Base-by-base conservation (phyloP, 2,329 filamentous ascomycete genomes). In the Domatiomyces catenatus region DNA sequence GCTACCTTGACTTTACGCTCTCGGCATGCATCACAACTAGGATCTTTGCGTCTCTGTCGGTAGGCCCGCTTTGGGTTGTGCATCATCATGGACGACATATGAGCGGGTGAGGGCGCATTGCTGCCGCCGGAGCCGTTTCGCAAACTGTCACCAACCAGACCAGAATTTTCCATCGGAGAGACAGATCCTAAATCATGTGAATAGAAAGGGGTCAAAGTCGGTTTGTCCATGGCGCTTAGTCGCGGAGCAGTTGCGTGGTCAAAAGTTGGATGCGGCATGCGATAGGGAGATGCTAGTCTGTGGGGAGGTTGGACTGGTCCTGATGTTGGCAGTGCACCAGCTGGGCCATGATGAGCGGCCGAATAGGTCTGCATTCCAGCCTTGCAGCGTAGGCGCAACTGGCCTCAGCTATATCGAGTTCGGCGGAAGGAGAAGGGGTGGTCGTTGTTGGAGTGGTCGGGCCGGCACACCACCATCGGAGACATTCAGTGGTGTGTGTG, bases 1-100 rank as follows among this genome's bases (percentile, higher is more conserved):
- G 12, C 32, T 64, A 77, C 75, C 69, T 82, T 82, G 57, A 82
- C 79, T 68, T 83, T 83, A 46, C 79, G 75, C 63, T 98, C 92
- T 53, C 92, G 79, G 65, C 92, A 98, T 48, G 92, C 92, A 71
- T 98, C 92, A 66, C 92, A 98, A 63, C 88, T 96, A 1, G 92
- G 92, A 61, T 98, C 92, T 64, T 98, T 98, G 59, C 92, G 79
- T 58, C 92, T 76, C 66, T 98, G 92, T 20, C 92, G 81, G 70
- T 96, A 98, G 2, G 92, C 90, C 63, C 92, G 76, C 67, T 96
- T 96, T 66, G 94, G 87, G 28, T 84, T 78, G 59, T 85, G 83
- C 57, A 77, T 66, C 59, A 73, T 74, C 39, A 75, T 71, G 20
- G 71, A 66, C 24, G 62, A 61, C 26, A 65, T 59, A 50, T 66